Evolutionary conservation across 768 basidiomycete genomes (phyloP), one percentile per base, ranked within the genome.

Genomic region (Tulasnella sp.): DNA sequence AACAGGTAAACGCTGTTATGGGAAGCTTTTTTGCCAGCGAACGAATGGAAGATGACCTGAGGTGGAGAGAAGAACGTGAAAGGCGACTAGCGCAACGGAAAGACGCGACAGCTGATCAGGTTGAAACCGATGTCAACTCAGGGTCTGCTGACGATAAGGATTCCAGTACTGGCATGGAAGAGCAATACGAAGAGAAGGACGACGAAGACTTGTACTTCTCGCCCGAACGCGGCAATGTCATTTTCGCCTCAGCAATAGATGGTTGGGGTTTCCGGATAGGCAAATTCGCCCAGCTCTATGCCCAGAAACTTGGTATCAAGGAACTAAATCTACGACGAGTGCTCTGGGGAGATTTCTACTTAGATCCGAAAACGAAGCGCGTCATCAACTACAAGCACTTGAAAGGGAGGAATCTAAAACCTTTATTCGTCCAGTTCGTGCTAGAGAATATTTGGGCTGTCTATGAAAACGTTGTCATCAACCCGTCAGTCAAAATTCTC

Each of bases 1-100:
- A 98, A 63, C 88, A 95, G 60, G 92, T 96, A 22, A 99, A 98
- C 60, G 95, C 91, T 0, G 88, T 98, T 45, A 93, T 98, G 90
- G 95, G 95, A 0, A 78, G 78, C 52, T 92, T 96, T 65, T 98
- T 91, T 61, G 90, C 92, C 3, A 76, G 83, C 2, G 93, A 96
- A 56, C 71, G 95, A 15, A 95, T 98, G 91, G 91, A 93, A 57
- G 91, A 96, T 55, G 92, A 98, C 66, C 65, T 90, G 19, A 73
- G 88, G 12, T 95, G 95, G 89, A 71, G 83, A 56, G 93, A 98
- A 69, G 88, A 89, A 57, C 79, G 86, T 25, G 89, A 96, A 59
- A 74, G 78, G 19, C 76, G 91, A 10, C 67, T 93, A 15, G 79
- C 78, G 10, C 74, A 72, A 20, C 83, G 87, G 67, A 86, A 79